phyloP scores from a whole-genome alignment of 225 moss, liverwort and hornwort genomes.

The Polytrichum commune region DNA sequence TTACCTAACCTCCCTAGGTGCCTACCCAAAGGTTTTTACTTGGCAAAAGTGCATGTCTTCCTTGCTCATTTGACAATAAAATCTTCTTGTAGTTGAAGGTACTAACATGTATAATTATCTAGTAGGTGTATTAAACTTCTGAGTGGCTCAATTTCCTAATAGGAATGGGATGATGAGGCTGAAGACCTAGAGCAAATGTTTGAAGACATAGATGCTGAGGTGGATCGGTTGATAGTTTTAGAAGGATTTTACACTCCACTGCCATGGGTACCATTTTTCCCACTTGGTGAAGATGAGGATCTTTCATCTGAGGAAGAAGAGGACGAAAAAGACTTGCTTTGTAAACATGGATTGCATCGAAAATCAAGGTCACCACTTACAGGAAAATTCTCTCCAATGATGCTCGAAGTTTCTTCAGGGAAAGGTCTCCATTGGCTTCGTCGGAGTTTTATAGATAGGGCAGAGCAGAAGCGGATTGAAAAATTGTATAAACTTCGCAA shows the following conservation, averaged over 20 bases:
- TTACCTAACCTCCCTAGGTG: too few relatives aligned
- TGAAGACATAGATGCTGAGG: slow-evolving; percentile 82
- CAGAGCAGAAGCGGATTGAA: slow-evolving; percentile 27
- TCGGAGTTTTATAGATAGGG: slow-evolving; percentile 40
- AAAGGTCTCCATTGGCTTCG: slow-evolving; percentile 38
- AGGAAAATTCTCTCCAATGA: slow-evolving; percentile 32
- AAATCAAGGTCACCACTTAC: slow-evolving; percentile 40
- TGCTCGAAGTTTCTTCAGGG: background rate
- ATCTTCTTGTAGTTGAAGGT: background rate
- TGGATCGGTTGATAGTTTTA: slow-evolving; percentile 63
- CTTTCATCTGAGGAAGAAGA: slow-evolving; percentile 35
- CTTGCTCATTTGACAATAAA: background rate
- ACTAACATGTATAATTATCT: background rate
- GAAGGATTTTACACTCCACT: slow-evolving; percentile 62
- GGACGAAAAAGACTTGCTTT: slow-evolving; percentile 17
- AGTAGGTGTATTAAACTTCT: too few relatives aligned
- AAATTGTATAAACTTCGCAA: slow-evolving; percentile 41
- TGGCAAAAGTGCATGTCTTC: too few relatives aligned
- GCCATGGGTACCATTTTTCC: slow-evolving; percentile 28
- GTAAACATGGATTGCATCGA: slow-evolving; percentile 37
- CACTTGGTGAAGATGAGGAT: slow-evolving; percentile 40
- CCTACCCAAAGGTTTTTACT: too few relatives aligned
- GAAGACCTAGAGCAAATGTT: slow-evolving; percentile 54
- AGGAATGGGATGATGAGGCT: slow-evolving; percentile 35
- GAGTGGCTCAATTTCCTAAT: too few relatives aligned